phyloP scores from a whole-genome alignment of 345 rosid species.

The Eucalyptus curtisii region DNA sequence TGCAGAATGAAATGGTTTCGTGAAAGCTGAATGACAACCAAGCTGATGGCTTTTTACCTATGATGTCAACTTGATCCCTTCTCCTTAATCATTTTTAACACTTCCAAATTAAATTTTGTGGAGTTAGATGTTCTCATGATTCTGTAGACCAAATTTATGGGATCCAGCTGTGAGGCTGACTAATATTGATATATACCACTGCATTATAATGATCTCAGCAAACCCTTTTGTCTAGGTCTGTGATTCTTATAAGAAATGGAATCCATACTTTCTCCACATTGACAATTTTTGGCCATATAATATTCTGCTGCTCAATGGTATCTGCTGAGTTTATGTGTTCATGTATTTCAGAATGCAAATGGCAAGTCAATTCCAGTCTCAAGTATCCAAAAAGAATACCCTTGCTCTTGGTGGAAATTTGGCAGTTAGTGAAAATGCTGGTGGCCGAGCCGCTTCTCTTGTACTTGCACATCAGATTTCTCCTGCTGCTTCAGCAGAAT shows the following conservation, averaged over 20 bases:
- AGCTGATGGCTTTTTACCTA: not conserved
- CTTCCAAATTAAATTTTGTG: not conserved
- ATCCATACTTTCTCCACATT: not conserved
- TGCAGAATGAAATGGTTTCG: not conserved
- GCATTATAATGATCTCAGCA: not conserved
- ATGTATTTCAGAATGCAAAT: conserved; percentile 65
- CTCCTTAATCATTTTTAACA: not conserved
- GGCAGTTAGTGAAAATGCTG: conserved; percentile 54
- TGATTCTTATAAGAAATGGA: not conserved
- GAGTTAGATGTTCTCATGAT: not conserved
- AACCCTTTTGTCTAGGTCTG: not conserved
- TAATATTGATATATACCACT: not conserved
- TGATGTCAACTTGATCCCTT: not conserved
- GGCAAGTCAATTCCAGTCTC: conserved; percentile 75
- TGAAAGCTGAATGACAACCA: not conserved
- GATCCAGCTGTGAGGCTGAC: not conserved
- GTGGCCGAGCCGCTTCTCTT: conserved; percentile 64
- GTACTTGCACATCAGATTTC: conserved; percentile 64
- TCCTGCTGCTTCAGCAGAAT: conserved; percentile 66
- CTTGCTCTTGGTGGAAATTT: conserved; percentile 70
- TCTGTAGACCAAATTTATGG: not conserved
- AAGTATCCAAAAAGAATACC: conserved; percentile 58
- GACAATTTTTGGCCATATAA: not conserved
- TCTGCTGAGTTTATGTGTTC: not conserved
- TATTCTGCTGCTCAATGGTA: not conserved